A percentile compares a stretch with the other conserved stretches of the same genome.
phyloP scores from a whole-genome alignment of 306 rosid species.

The Begonia loranthoides region DNA sequence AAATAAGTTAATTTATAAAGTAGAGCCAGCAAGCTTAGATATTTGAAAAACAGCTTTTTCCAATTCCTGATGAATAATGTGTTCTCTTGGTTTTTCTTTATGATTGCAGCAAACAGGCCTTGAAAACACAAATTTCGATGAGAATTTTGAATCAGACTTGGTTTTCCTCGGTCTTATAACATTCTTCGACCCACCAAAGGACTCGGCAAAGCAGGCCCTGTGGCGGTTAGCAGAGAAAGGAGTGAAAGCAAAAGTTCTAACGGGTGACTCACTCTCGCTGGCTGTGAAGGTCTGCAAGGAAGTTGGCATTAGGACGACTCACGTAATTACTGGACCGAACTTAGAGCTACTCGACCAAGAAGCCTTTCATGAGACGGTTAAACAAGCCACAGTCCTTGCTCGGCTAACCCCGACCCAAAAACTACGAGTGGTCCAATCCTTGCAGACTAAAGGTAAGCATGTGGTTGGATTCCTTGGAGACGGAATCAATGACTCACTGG shows the following conservation, averaged over 20 bases:
- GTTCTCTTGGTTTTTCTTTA: not conserved
- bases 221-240: slow-evolving; percentile 70
- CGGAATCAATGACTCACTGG: slow-evolving; percentile 68
- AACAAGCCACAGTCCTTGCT: slow-evolving; percentile 61
- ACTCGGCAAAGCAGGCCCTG: slow-evolving; percentile 72
- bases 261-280: slow-evolving; percentile 66
- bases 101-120: slow-evolving; percentile 20
- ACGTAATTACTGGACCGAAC: slow-evolving; percentile 72
- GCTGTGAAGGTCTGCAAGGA: slow-evolving; percentile 61
- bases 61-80: not conserved
- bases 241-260: slow-evolving; percentile 70
- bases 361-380: slow-evolving; percentile 50
- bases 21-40: too few relatives aligned
- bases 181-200: slow-evolving; percentile 86
- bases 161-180: slow-evolving; percentile 63
- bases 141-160: slow-evolving; percentile 51
- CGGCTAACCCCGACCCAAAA: slow-evolving; percentile 76
- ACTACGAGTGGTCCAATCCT: slow-evolving; percentile 62
- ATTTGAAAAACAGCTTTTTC: not conserved
- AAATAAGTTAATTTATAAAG: too few relatives aligned
- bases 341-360: slow-evolving; percentile 59
- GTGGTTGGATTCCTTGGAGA: slow-evolving; percentile 74
- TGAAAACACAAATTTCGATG: slow-evolving; percentile 12
- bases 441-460: slow-evolving; percentile 55
- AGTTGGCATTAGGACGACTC: slow-evolving; percentile 62